Conservation (phyloP, 208 protist species). For the Herpetomonas muscarum region DNA sequence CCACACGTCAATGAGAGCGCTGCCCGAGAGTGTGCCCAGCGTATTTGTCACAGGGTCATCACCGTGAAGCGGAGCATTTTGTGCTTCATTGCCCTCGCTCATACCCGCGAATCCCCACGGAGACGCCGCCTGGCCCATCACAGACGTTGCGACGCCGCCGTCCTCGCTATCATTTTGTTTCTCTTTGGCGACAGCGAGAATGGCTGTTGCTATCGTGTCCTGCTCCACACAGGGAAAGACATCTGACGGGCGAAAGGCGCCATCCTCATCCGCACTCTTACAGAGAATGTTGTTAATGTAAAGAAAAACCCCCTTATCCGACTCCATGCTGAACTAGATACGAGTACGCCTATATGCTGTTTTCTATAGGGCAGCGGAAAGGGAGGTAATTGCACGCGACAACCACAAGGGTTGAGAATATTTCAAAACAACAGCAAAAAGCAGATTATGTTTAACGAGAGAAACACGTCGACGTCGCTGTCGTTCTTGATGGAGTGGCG, state of each 20-base stretch:
- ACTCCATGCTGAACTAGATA: not conserved
- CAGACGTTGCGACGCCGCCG: not conserved
- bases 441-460: too few species aligned
- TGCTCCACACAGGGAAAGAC: slow-evolving; percentile 54
- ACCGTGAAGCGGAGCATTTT: slow-evolving; percentile 15
- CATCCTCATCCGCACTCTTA: slow-evolving; percentile 37
- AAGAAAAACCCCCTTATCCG: slow-evolving; percentile 33
- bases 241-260: slow-evolving; percentile 51
- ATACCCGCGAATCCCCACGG: too few species aligned
- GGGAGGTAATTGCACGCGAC: too few species aligned
- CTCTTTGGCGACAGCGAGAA: slow-evolving; percentile 2
- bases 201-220: not conserved
- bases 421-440: too few species aligned
- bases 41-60: slow-evolving; percentile 58
- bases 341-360: slow-evolving; percentile 2
- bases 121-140: too few species aligned
- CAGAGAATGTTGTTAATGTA: slow-evolving; percentile 73
- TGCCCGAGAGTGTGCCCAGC: slow-evolving; percentile 58
- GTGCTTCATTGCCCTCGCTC: too few species aligned
- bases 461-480: too few species aligned
- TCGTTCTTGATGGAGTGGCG: too few species aligned
- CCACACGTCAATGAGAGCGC: slow-evolving; percentile 49
- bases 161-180: not conserved
- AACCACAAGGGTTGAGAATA: too few species aligned
- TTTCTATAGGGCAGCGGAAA: too few species aligned